Evolutionary conservation across 2,329 filamentous ascomycete genomes (phyloP).

Genomic region (Stagonosporopsis rhizophila): DNA sequence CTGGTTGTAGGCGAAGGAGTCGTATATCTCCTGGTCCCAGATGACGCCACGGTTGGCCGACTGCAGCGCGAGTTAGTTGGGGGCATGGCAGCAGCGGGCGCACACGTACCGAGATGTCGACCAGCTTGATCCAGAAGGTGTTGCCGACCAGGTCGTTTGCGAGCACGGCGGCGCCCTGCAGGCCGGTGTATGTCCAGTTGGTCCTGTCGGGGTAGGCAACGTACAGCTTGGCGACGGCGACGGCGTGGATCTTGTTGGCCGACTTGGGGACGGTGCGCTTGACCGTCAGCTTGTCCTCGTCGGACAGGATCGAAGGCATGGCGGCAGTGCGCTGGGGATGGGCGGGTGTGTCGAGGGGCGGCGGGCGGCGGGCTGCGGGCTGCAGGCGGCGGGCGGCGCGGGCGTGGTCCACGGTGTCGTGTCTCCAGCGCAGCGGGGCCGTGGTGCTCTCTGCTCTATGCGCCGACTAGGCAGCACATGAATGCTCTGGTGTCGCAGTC

Average conservation of each 20-base stretch:
- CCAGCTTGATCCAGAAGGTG: conserved; percentile 97
- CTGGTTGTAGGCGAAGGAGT: conserved; percentile 93
- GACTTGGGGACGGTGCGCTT: conserved; percentile 93
- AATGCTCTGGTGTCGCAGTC: conserved; percentile 24
- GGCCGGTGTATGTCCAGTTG: conserved; percentile 91
- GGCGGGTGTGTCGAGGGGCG: conserved; percentile 3
- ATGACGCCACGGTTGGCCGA: conserved; percentile 41
- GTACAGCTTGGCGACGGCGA: conserved; percentile 91
- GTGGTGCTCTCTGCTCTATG: conserved; percentile 19
- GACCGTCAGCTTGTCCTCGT: conserved; percentile 95
- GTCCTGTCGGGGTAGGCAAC: conserved; percentile 85
- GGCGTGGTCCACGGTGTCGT: conserved; percentile 15
- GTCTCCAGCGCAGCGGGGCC: conserved; percentile 41
- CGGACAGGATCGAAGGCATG: conserved; percentile 75
- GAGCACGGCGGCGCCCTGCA: conserved; percentile 90
- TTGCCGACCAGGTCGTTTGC: conserved; percentile 94
- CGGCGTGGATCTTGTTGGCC: conserved; percentile 96
- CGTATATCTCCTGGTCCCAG: conserved; percentile 85
- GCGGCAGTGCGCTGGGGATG: conserved; percentile 27
- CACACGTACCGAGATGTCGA: conserved; percentile 85
- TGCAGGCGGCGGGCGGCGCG: background rate
- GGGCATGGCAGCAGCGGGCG: background rate
- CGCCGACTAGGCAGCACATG: conserved; percentile 41
- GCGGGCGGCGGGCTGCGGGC: background rate
- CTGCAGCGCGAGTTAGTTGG: conserved; percentile 61